phyloP scores from a whole-genome alignment of 1,284 basidiomycete genomes.

The Earliella scabrosa region DNA sequence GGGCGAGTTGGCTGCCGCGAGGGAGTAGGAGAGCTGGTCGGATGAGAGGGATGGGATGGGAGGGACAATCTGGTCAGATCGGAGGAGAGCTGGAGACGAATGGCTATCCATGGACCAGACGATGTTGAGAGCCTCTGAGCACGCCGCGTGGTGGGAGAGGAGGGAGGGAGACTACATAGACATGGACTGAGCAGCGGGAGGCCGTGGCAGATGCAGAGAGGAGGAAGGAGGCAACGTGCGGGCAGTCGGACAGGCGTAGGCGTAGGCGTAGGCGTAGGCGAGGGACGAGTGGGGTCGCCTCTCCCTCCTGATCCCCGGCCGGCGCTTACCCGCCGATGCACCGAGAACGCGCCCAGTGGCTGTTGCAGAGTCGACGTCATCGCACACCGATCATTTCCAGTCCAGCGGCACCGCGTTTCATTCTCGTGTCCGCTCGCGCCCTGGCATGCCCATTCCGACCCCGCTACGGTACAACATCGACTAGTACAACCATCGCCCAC shows the following conservation, averaged over 20 bases:
- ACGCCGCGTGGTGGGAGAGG: not conserved
- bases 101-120: slow-evolving; percentile 16
- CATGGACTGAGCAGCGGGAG: not conserved
- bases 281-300: not conserved
- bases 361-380: slow-evolving; percentile 22
- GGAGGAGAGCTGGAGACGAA: slow-evolving; percentile 7
- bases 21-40: slow-evolving; percentile 25
- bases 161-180: not conserved
- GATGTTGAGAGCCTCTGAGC: no score
- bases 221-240: not conserved
- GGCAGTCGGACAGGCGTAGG: not conserved
- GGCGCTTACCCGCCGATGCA: slow-evolving; percentile 4
- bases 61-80: slow-evolving; percentile 31
- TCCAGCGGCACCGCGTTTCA: not conserved
- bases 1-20: slow-evolving; percentile 22
- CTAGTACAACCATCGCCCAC: slow-evolving; percentile 78
- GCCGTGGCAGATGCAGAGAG: not conserved
- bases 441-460: not conserved
- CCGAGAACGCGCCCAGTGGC: slow-evolving; percentile 12
- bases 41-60: slow-evolving; percentile 23
- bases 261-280: not conserved
- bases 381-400: not conserved
- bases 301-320: not conserved
- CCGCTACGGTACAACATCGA: slow-evolving; percentile 40
- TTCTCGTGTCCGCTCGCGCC: not conserved